Conservation (phyloP, 768 basidiomycete species). For the Lentinula sp. region DNA sequence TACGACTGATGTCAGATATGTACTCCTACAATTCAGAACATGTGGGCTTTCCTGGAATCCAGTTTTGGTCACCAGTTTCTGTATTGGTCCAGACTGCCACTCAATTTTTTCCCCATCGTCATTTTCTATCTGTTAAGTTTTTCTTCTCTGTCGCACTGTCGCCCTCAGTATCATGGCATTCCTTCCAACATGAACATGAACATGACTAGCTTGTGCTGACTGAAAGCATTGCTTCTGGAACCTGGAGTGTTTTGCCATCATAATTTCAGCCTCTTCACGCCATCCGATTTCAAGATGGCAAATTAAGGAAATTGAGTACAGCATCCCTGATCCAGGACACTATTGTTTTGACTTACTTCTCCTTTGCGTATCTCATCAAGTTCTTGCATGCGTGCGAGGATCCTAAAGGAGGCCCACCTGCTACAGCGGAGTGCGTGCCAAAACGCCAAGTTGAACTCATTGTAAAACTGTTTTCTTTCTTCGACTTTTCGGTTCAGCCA, state of each 20-base stretch:
- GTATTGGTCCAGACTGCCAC: too few relatives aligned
- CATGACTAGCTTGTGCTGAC: neutral
- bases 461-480: neutral
- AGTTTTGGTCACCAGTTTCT: too few relatives aligned
- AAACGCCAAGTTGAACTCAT: neutral
- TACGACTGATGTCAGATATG: too few relatives aligned
- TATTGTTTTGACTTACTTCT: neutral
- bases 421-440: neutral
- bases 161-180: too few relatives aligned
- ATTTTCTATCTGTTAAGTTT: too few relatives aligned
- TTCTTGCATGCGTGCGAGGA: neutral
- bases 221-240: neutral
- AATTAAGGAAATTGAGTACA: neutral
- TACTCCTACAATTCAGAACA: too few relatives aligned
- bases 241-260: neutral
- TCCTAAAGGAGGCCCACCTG: neutral
- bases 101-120: too few relatives aligned
- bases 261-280: neutral
- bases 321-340: neutral
- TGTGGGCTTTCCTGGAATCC: too few relatives aligned
- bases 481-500: neutral
- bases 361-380: neutral
- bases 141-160: too few relatives aligned
- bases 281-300: constrained; percentile 5
- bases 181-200: too few relatives aligned